Percentiles rank a stretch among this genome's conserved stretches.
phyloP scores from a whole-genome alignment of 176 grass and related monocot species.

The Triticum turgidum region DNA sequence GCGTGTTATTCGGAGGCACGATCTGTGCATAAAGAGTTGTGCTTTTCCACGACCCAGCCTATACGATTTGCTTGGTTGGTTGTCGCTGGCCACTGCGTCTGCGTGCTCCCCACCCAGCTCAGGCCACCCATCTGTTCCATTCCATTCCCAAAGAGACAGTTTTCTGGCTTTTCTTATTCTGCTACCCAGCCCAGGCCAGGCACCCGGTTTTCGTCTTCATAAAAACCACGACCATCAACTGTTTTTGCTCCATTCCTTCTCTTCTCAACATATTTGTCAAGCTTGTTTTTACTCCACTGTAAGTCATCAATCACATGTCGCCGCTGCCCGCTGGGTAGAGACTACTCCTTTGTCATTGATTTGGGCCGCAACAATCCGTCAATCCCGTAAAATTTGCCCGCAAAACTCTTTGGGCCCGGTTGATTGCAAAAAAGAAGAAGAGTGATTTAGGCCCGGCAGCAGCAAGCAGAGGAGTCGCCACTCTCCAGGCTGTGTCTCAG shows the following conservation, averaged over 20 bases:
- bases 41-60: constrained; percentile 23
- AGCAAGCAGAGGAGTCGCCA: background rate
- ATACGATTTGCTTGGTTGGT: background rate
- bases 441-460: background rate
- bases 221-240: background rate
- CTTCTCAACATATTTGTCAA: background rate
- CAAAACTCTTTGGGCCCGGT: no score
- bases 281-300: background rate
- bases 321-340: no score
- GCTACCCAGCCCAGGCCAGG: constrained; percentile 3
- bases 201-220: background rate
- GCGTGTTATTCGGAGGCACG: constrained; percentile 39
- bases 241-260: no score
- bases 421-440: no score
- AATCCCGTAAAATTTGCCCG: no score
- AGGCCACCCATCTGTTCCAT: background rate
- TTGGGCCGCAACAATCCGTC: no score
- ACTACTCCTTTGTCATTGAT: no score
- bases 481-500: background rate
- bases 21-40: constrained; percentile 24
- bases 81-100: constrained; percentile 3
- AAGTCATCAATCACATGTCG: background rate
- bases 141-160: background rate
- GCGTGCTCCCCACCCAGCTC: constrained; percentile 26
- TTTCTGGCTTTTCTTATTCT: background rate